Conservation (phyloP, 2,329 filamentous ascomycete species). For the Knufia petricola region DNA sequence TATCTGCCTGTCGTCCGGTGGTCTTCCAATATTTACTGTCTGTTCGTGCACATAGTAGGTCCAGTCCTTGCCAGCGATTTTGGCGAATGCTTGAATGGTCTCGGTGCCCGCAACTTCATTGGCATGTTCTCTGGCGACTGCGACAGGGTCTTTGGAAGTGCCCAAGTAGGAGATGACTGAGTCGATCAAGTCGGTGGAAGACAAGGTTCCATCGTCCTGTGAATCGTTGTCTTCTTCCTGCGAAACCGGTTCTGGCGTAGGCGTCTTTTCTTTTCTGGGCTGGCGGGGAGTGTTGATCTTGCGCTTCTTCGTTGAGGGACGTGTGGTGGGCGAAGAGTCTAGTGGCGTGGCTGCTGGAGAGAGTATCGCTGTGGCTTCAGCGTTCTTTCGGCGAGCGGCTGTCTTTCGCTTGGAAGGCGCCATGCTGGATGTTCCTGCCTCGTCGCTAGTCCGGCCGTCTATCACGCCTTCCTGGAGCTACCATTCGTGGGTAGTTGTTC, state of each 20-base stretch:
- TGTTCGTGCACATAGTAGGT: slow-evolving; percentile 43
- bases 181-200: slow-evolving; percentile 38
- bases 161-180: slow-evolving; percentile 39
- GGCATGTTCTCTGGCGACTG: slow-evolving; percentile 36
- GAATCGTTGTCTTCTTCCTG: slow-evolving; percentile 35
- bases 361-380: slow-evolving; percentile 10
- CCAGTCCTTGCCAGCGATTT: slow-evolving; percentile 43
- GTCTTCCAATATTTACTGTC: slow-evolving; percentile 41
- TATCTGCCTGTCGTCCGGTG: slow-evolving; percentile 34
- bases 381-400: slow-evolving; percentile 3
- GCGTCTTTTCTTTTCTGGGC: slow-evolving; percentile 11
- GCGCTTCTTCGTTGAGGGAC: slow-evolving; percentile 39
- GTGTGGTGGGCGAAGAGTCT: slow-evolving; percentile 38
- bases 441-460: not conserved
- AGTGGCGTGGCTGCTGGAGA: slow-evolving; percentile 36
- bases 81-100: slow-evolving; percentile 41
- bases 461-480: not conserved
- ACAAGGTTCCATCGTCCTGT: slow-evolving; percentile 33
- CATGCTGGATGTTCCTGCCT: slow-evolving; percentile 3
- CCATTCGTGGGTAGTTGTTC: too few species aligned
- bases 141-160: slow-evolving; percentile 35
- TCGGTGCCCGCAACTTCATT: slow-evolving; percentile 35
- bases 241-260: slow-evolving; percentile 26
- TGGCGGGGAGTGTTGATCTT: slow-evolving; percentile 25
- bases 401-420: slow-evolving; percentile 12